These are phyloP conservation scores for Ophiostoma ulmi DNA, from an alignment of 2,329 filamentous ascomycete species.

Conservation along the genomic window DNA sequence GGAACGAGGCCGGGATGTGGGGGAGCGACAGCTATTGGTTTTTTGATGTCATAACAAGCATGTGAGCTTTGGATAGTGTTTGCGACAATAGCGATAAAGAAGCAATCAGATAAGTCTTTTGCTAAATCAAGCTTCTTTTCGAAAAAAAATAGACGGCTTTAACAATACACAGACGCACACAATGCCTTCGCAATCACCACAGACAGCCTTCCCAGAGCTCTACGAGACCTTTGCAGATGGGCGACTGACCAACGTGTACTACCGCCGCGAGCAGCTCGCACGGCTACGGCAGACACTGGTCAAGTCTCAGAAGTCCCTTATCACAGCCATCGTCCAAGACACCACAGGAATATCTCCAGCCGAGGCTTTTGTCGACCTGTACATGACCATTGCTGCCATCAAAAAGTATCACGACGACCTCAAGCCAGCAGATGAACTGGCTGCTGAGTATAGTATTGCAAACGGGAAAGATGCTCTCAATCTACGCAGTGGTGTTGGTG, in stretches of 20 bases:
- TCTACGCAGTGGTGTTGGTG: conserved; percentile 30
- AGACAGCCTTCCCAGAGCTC: conserved; percentile 27
- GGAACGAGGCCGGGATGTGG: not conserved
- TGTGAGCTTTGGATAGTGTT: not conserved
- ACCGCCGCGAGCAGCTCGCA: conserved; percentile 38
- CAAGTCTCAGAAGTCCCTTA: conserved; percentile 31
- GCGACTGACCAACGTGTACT: conserved; percentile 36
- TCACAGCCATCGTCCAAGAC: conserved; percentile 33
- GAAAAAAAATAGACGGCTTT: not conserved
- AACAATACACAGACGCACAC: not conserved
- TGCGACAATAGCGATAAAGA: not conserved
- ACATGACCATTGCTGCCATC: conserved; percentile 33
- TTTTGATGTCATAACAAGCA: not conserved
- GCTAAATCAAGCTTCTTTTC: not conserved
- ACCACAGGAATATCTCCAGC: conserved; percentile 29
- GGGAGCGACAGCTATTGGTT: not conserved
- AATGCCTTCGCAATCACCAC: not conserved
- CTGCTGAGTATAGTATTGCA: conserved; percentile 34
- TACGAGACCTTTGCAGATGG: conserved; percentile 36
- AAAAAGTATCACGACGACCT: conserved; percentile 32
- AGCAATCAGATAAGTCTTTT: not conserved
- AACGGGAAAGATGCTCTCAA: conserved; percentile 29
- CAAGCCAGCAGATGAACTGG: conserved; percentile 30
- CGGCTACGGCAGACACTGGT: conserved; percentile 27
- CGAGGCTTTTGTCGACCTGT: conserved; percentile 36